Conservation (phyloP, 768 basidiomycete species). For the Mycena sanguinolenta region DNA sequence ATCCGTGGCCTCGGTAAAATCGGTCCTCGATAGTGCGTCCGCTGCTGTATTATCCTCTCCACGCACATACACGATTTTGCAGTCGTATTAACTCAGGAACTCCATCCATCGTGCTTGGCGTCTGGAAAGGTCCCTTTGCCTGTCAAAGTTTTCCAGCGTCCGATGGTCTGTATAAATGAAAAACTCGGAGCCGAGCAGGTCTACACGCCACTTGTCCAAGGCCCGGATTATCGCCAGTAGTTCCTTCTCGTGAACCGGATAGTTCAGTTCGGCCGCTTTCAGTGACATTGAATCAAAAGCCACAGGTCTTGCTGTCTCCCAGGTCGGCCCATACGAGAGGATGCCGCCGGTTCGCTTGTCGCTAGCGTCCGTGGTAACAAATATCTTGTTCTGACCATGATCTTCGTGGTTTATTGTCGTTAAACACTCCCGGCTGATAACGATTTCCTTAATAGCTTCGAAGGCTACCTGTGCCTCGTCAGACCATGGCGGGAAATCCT, state of each 20-base stretch:
- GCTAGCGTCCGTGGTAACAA: slow-evolving; percentile 46
- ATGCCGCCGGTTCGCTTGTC: slow-evolving; percentile 44
- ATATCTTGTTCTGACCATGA: slow-evolving; percentile 48
- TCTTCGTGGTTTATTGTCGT: slow-evolving; percentile 48
- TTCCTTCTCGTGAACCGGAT: no score
- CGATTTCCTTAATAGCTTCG: slow-evolving; percentile 44
- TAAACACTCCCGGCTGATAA: slow-evolving; percentile 39
- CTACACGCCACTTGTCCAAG: slow-evolving; percentile 36
- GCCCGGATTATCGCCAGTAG: slow-evolving; percentile 47
- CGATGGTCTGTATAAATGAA: slow-evolving; percentile 49
- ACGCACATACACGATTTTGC: slow-evolving; percentile 44
- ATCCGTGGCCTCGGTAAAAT: slow-evolving; percentile 5
- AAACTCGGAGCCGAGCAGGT: slow-evolving; percentile 32
- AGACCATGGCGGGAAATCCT: slow-evolving; percentile 45
- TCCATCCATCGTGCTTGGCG: slow-evolving; percentile 47
- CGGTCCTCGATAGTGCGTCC: slow-evolving; percentile 46
- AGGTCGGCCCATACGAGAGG: slow-evolving; percentile 42
- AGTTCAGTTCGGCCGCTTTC: no score
- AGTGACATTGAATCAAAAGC: slow-evolving; percentile 40
- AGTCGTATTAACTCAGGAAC: slow-evolving; percentile 47
- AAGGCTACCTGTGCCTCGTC: slow-evolving; percentile 41
- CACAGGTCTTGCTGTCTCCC: slow-evolving; percentile 47
- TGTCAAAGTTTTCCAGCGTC: slow-evolving; percentile 45
- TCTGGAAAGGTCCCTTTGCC: slow-evolving; percentile 43
- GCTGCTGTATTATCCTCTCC: slow-evolving; percentile 47